Percentiles rank a stretch among this genome's conserved stretches.
These are phyloP conservation scores for Iris pallida DNA, from an alignment of 116 monocot species.

Conservation along the genomic window DNA sequence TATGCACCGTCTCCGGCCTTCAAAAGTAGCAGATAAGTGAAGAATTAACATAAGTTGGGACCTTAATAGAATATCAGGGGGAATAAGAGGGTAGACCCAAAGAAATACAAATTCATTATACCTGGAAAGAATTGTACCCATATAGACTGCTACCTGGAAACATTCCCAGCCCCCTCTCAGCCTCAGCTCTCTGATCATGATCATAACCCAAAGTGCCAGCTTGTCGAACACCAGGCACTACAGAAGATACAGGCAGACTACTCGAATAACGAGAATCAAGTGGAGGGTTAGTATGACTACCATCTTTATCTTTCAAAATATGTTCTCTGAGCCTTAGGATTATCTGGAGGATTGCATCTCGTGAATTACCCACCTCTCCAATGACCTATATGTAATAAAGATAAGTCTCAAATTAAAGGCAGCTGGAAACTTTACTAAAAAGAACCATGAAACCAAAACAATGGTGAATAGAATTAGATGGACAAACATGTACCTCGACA, in stretches of 20 bases:
- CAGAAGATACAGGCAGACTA: constrained; percentile 27
- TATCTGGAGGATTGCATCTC: constrained; percentile 68
- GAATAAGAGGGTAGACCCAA: no score
- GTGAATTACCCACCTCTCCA: constrained; percentile 47
- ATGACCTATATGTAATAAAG: constrained; percentile 32
- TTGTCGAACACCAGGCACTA: constrained; percentile 35
- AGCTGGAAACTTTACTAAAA: background rate
- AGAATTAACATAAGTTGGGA: no score
- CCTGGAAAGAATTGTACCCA: constrained; percentile 44
- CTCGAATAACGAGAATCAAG: constrained; percentile 34
- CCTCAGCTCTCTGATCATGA: constrained; percentile 41
- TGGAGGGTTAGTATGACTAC: constrained; percentile 23
- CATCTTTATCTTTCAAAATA: constrained; percentile 35
- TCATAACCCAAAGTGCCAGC: constrained; percentile 43
- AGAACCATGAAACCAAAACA: background rate
- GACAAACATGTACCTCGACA: constrained; percentile 68
- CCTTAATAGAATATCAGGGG: no score
- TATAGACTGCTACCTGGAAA: constrained; percentile 35
- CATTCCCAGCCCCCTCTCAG: constrained; percentile 29
- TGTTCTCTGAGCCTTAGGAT: constrained; percentile 60
- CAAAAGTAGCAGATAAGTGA: no score
- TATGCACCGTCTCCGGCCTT: constrained; percentile 33
- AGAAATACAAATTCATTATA: background rate
- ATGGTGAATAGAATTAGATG: background rate
- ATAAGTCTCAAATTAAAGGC: background rate